Evolutionary conservation across 176 grass and related monocot species (phyloP).

Genomic region (Lolium multiflorum): DNA sequence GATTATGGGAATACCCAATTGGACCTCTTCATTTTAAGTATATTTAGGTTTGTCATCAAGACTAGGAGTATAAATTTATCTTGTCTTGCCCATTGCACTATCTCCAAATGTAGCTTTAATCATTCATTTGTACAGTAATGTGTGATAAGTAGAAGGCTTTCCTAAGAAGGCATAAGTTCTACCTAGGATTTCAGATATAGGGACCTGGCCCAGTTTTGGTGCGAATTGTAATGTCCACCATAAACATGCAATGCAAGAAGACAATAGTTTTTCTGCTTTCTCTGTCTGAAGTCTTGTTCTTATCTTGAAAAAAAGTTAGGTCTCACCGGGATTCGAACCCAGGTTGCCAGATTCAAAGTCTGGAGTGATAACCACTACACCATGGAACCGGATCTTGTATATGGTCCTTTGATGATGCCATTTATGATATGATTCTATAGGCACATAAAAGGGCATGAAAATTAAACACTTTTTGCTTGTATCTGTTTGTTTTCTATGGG

Average conservation of each 20-base stretch:
- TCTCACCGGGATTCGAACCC: conserved; percentile 96
- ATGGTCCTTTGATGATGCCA: neutral
- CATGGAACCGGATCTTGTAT: conserved; percentile 5
- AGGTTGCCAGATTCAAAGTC: conserved; percentile 99
- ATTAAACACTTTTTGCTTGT: neutral
- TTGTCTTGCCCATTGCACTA: neutral
- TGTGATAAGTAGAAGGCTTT: neutral
- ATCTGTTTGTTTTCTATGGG: neutral
- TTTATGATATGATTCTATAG: neutral
- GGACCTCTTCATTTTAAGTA: neutral
- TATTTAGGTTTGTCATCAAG: neutral
- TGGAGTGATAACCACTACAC: conserved; percentile 99
- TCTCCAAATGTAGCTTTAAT: neutral
- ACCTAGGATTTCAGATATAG: neutral
- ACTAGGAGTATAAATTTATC: neutral
- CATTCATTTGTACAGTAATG: neutral
- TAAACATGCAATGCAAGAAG: neutral
- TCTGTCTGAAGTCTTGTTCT: neutral
- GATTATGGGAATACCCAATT: neutral
- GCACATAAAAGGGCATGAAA: neutral
- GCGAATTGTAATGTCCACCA: neutral
- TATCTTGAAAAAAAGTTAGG: conserved; percentile 43
- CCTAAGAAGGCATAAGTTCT: neutral
- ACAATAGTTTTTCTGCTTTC: neutral
- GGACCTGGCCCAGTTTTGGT: neutral